phyloP scores from a whole-genome alignment of 331 rosid genomes.

The Prunus yedoensis region DNA sequence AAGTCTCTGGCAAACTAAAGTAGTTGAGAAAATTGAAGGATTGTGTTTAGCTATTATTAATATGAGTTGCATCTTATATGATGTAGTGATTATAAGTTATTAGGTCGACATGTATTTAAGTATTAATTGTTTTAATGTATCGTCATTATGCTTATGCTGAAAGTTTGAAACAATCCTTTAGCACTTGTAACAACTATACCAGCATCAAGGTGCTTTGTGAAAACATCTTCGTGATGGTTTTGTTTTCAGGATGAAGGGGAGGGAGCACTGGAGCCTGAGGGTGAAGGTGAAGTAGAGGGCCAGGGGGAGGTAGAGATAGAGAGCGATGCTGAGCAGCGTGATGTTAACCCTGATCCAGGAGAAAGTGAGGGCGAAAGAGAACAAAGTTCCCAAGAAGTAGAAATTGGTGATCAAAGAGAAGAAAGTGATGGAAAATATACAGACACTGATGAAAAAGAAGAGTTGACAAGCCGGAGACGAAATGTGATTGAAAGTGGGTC shows the following conservation, averaged over 20 bases:
- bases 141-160: not conserved
- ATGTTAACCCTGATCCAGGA: slow-evolving; percentile 67
- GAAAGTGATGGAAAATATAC: slow-evolving; percentile 78
- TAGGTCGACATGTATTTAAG: not conserved
- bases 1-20: too few relatives aligned
- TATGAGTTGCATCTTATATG: not conserved
- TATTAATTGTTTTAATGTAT: not conserved
- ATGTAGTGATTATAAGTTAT: not conserved
- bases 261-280: slow-evolving; percentile 65
- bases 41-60: not conserved
- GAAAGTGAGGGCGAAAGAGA: slow-evolving; percentile 96
- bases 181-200: not conserved
- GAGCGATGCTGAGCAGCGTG: slow-evolving; percentile 73
- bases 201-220: not conserved
- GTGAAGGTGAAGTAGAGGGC: slow-evolving; percentile 76
- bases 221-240: not conserved
- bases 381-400: slow-evolving; percentile 82
- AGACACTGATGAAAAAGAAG: slow-evolving; percentile 79
- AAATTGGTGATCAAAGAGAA: slow-evolving; percentile 63
- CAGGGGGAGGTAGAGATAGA: slow-evolving; percentile 80
- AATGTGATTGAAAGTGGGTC: slow-evolving; percentile 82
- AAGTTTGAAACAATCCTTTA: not conserved
- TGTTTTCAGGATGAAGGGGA: slow-evolving; percentile 71
- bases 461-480: slow-evolving; percentile 71
- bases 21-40: not conserved